Base-by-base conservation (phyloP, 2,329 filamentous ascomycete genomes). In the Thelonectria blattea region DNA sequence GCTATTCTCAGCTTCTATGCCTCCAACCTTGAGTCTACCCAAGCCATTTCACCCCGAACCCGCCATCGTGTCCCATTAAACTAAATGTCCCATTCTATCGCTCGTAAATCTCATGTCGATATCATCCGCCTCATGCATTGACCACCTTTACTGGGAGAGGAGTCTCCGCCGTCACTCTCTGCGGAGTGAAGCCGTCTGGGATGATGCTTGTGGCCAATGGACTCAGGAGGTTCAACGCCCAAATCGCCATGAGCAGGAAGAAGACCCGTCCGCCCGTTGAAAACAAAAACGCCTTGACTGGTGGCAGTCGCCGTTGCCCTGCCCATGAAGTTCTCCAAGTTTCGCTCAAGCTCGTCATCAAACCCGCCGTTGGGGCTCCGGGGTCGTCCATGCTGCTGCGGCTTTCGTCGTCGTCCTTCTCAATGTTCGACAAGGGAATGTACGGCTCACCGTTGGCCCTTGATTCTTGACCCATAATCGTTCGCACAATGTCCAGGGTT, bases 191-290 rank as follows among this genome's bases (percentile, higher is more conserved):
- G 14, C 52, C 58, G 37, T 60, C 58, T 5, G 52, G 48, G 32
- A 51, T 45, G 1, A 22, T 10, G 14, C 8, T 17, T 24, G 39
- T 32, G 2, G 52, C 39, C 15, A 5, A 27, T 18, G 57, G 57
- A 34, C 47, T 55, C n/a, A 58, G 14, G 15, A 60, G 10, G n/a
- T 63, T 63, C 2, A 63, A 32, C 17, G 37, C 42, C 61, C 61
- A 63, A 11, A 63, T n/a, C 9, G 45, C 5, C 14, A 57, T 15
- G 15, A 63, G 5, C 15, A 63, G 42, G 3, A 60, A 7, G 7
- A 42, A 3, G 7, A 53, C 12, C 3, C 61, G 57, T 7, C 42
- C 50, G 5, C 46, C 18, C 8, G 51, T n/a, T 6, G 52, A 55
- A 22, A 32, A 34, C 1, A 63, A 12, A 10, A 55, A 22, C 12